Evolutionary conservation across 2,329 filamentous ascomycete genomes (phyloP).

Genomic region (Paracorniculantispora psalliotae): DNA sequence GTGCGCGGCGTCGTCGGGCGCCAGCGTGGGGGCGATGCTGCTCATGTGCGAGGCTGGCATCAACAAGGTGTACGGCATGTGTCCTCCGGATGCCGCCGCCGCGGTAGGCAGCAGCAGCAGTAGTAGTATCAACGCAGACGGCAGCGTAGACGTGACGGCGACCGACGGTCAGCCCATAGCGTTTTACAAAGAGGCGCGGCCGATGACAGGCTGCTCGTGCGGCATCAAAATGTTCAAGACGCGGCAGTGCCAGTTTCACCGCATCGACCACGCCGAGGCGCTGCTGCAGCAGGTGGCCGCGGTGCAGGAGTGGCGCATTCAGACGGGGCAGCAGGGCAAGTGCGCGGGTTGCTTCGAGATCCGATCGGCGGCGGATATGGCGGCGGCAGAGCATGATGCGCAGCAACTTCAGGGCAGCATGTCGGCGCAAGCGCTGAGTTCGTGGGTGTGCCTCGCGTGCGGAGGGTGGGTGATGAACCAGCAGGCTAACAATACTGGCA

Average conservation of each 20-base stretch:
- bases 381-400: background rate
- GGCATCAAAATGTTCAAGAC: slow-evolving; percentile 28
- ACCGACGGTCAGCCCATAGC: background rate
- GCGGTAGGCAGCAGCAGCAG: too few relatives aligned
- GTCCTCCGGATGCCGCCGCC: background rate
- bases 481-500: slow-evolving; percentile 16
- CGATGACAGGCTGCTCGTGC: slow-evolving; percentile 35
- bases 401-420: background rate
- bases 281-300: slow-evolving; percentile 19
- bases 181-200: slow-evolving; percentile 11
- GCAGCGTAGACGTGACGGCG: background rate
- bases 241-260: slow-evolving; percentile 32
- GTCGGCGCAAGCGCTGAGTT: slow-evolving; percentile 3
- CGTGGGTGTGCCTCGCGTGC: slow-evolving; percentile 33
- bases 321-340: slow-evolving; percentile 18
- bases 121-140: too few relatives aligned
- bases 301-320: slow-evolving; percentile 25
- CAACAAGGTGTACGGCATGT: slow-evolving; percentile 20
- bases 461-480: slow-evolving; percentile 26
- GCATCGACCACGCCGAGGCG: slow-evolving; percentile 24
- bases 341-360: slow-evolving; percentile 29
- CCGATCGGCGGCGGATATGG: background rate
- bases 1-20: slow-evolving; percentile 22
- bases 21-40: background rate
- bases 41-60: slow-evolving; percentile 16